Evolutionary conservation across 345 rosid species (phyloP).

Genomic region (Physaria fendleri): DNA sequence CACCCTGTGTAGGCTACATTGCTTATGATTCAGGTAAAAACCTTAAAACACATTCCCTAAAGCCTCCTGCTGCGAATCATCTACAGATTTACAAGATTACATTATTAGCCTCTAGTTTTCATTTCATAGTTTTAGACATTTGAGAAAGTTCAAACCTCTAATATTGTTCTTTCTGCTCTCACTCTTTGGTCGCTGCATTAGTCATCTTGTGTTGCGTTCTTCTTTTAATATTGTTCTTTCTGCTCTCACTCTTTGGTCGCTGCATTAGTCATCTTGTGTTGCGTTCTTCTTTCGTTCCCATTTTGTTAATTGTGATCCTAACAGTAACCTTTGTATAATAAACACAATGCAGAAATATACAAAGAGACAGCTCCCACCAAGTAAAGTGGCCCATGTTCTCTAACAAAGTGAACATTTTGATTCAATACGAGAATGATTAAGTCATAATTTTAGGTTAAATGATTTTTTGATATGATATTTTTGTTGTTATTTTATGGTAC

Average conservation of each 20-base stretch:
- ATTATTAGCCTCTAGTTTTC: not conserved
- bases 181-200: not conserved
- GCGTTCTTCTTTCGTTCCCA: not conserved
- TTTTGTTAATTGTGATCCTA: slow-evolving; percentile 12
- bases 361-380: slow-evolving; percentile 73
- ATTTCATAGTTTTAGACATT: not conserved
- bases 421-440: slow-evolving; percentile 26
- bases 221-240: not conserved
- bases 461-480: slow-evolving; percentile 26
- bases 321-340: not conserved
- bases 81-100: not conserved
- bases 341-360: slow-evolving; percentile 64
- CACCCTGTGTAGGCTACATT: slow-evolving; percentile 64
- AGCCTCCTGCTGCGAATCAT: not conserved
- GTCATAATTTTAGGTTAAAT: slow-evolving; percentile 24
- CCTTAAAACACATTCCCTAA: not conserved
- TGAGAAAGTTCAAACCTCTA: not conserved
- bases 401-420: slow-evolving; percentile 13
- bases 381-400: slow-evolving; percentile 63
- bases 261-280: slow-evolving; percentile 15
- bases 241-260: not conserved
- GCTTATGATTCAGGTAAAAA: slow-evolving; percentile 69
- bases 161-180: not conserved
- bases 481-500: not conserved
- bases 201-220: slow-evolving; percentile 9